Percentiles rank a stretch among this genome's conserved stretches.
These are phyloP conservation scores for Leccinum boreale DNA, from an alignment of 768 basidiomycete species.

Conservation along the genomic window DNA sequence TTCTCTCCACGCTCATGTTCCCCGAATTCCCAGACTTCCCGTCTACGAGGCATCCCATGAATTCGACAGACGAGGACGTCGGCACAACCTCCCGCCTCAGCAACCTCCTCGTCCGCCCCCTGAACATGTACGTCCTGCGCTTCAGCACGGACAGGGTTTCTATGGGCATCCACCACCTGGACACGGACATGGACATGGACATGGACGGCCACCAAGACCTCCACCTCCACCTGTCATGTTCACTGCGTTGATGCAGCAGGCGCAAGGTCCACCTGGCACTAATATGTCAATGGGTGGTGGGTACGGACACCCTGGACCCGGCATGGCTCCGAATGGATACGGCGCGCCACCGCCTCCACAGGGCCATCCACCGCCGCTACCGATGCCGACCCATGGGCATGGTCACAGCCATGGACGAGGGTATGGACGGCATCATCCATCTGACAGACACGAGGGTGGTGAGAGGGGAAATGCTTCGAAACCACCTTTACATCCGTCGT, in stretches of 20 bases:
- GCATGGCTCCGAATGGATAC: conserved; percentile 16
- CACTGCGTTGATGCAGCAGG: conserved; percentile 31
- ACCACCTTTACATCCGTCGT: conserved; percentile 14
- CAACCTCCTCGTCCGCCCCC: conserved; percentile 28
- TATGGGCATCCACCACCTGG: conserved; percentile 34
- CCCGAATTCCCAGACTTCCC: conserved; percentile 48
- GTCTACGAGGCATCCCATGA: conserved; percentile 82
- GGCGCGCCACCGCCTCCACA: conserved; percentile 9
- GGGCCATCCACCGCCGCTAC: conserved; percentile 18
- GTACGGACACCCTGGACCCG: conserved; percentile 11
- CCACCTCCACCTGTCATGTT: conserved; percentile 21
- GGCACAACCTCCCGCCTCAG: conserved; percentile 35
- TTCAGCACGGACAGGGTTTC: conserved; percentile 27
- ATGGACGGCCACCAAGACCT: conserved; percentile 30
- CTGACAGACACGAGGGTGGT: conserved; percentile 16
- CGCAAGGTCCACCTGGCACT: conserved; percentile 10
- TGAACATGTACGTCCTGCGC: conserved; percentile 33
- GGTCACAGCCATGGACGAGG: conserved; percentile 9
- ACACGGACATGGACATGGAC: conserved; percentile 22
- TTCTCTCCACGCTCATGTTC: background rate
- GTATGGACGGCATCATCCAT: conserved; percentile 8
- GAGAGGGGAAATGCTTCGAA: conserved; percentile 7
- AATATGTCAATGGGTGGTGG: conserved; percentile 10
- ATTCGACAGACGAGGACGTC: conserved; percentile 70
- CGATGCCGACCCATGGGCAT: conserved; percentile 7